Base-by-base conservation (phyloP, 2,329 filamentous ascomycete genomes). In the Colletotrichum lini region DNA sequence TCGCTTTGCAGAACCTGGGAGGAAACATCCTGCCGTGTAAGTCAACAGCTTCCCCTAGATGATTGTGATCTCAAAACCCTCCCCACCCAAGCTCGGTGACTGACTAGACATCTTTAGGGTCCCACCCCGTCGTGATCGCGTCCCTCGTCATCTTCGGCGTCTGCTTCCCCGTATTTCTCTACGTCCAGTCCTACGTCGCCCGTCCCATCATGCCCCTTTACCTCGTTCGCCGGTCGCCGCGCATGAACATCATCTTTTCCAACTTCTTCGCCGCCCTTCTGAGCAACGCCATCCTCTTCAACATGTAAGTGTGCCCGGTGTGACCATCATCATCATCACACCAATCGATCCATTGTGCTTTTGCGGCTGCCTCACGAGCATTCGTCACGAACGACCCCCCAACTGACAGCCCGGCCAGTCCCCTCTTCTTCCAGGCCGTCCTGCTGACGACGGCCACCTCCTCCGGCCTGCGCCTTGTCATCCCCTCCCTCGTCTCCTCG, bases 361-460 rank as follows among this genome's bases (percentile, higher is more conserved):
- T 30, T n/a, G 18, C 52, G n/a, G 30, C 30, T 9, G 30, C 30
- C 10, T 23, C 47, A 50, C 47, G 10, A 9, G 10, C 9, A 3
- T 21, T 12, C 7, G 30, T 30, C 5, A 35, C 26, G 8, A 35
- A 35, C 8, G 30, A 35, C 2, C 30, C 30, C 30, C 30, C 30
- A 35, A 35, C 44, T 49, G 9, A 35, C 12, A 35, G n/a, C 13
- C 45, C 30, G 30, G 21, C 30, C 74, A 90, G 90, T 7, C 93
- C 93, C 0, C 84, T 95, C 9, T 95, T 92, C 83, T 95, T 94
- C 82, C 92, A 94, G 78, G 92, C 91, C 47, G 92, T 94, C 35
- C 90, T 93, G 58, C 86, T 93, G 62, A 90, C 91, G 69, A 88
- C 86, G 7, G 91, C 93, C 18, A 94, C 93, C 0, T 84, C 86